Evolutionary conservation across 768 basidiomycete species (phyloP), one percentile per base, ranked within the genome.

Genomic region (Psilocybe cyanescens): DNA sequence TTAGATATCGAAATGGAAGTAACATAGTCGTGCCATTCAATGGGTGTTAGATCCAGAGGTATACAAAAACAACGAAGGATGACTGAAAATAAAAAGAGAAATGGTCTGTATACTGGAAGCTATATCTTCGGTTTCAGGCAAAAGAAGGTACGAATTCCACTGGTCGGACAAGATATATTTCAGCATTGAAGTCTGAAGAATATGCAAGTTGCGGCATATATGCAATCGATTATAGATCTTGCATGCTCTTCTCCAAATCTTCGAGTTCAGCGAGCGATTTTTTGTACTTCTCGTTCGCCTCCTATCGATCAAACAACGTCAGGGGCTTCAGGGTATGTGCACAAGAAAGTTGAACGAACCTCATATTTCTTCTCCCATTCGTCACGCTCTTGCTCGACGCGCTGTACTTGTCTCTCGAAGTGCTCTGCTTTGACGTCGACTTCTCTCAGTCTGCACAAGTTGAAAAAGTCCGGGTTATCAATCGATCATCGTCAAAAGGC

Each of bases 381-480:
- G 74, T 99, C 97, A 54, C 96, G 88, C 75, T 99, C 97, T 71
- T 92, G 87, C 74, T 98, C 96, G 51, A 86, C 80, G 47, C 92
- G 86, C 66, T 87, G 81, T 17, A 97, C 88, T 72, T 96, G 93
- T 52, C 95, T 87, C 78, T 98, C 97, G 73, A 94, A 97, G 79
- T 99, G 95, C 76, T 99, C 97, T 8, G 97, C 97, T 81, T 98
- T 99, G 77, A 99, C 91, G 72, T 99, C 97, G 59, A 97, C 95
- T 72, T 97, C 94, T 64, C 97, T 84, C 68, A 99, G 83, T 76
- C 97, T 99, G 53, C 30, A 14, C 37, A 60, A 56, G 62, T 69
- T 65, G 57, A 47, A 55, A 47, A 69, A 61, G 58, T 35, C 30
- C 24, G 19, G 49, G 52, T 14, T 16, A 53, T 17, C 37, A 39